These are phyloP conservation scores for Kregervanrija pseudodelftensis DNA, from an alignment of 805 yeast species.

Conservation along the genomic window DNA sequence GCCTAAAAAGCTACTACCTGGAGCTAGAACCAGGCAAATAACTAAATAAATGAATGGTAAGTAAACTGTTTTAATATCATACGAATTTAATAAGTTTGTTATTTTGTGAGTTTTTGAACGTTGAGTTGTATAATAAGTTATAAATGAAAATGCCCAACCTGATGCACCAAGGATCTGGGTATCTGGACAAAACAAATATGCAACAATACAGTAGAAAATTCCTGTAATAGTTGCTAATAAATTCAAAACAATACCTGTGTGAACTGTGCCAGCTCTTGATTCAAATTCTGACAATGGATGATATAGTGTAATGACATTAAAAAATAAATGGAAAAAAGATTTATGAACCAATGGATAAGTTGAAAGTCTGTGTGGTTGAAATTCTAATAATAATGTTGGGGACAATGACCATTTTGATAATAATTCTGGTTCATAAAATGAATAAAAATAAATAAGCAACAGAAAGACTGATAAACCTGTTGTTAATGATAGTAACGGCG, in stretches of 20 bases:
- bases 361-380: conserved; percentile 49
- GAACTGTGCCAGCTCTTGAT: conserved; percentile 69
- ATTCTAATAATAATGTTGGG: conserved; percentile 45
- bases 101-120: conserved; percentile 14
- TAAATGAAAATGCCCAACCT: conserved; percentile 66
- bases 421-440: conserved; percentile 11
- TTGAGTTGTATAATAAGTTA: conserved; percentile 50
- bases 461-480: too few relatives aligned
- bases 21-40: conserved; percentile 44
- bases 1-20: conserved; percentile 66
- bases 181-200: conserved; percentile 43
- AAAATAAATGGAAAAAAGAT: conserved; percentile 50
- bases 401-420: conserved; percentile 39
- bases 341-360: conserved; percentile 68
- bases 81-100: conserved; percentile 23
- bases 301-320: conserved; percentile 51
- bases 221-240: conserved; percentile 65
- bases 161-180: conserved; percentile 60
- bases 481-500: too few relatives aligned
- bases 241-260: conserved; percentile 76
- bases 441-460: too few relatives aligned
- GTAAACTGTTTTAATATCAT: conserved; percentile 49
- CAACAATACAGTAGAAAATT: conserved; percentile 51
- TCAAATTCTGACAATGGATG: conserved; percentile 64
- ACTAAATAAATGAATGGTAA: conserved; percentile 51